Evolutionary conservation across 225 moss, liverwort and hornwort species (phyloP), one percentile per base, ranked within the genome.

Genomic region (Marchantia paleacea): DNA sequence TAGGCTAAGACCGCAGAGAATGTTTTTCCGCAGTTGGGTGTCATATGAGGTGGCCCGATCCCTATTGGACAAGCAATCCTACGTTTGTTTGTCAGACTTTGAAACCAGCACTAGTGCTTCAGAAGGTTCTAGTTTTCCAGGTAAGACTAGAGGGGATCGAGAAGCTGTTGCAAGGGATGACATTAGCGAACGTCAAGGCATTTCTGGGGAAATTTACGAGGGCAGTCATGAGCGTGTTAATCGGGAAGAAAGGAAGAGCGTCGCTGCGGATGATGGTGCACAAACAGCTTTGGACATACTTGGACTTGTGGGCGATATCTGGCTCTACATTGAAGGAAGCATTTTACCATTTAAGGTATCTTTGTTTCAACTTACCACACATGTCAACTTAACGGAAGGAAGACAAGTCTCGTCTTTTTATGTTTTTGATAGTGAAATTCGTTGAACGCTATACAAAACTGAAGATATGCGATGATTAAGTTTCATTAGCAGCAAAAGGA

Each of bases 291-390:
- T 52, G 50, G 77, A 78, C 49, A 49, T 62, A 39, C 61, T 68
- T 16, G 82, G 53, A 15, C 22, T 58, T 1, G 31, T 85, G 66
- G 79, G 73, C 65, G 71, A 57, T 22, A 81, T 88, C 29, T 78
- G 55, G 55, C 75, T 88, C 29, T 81, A 15, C 69, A 72, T 85
- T 51, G 74, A 75, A 22, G 84, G 85, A 73, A 73, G 75, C 10
- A 79, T 49, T 75, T 53, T 85, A 67, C 74, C 85, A 28, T 87
- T 85, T 19, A 87, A 85, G 85, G 87, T 87, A 65, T 70, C 14
- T 71, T 29, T 55, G 14, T n/a, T 64, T 39, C 39, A 39, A 39
- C 39, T 64, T 19, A 24, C 64, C n/a, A n/a, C 11, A 64, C 57
- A 13, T 3, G 15, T 58, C 2, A 39, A 39, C 39, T 39, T 5